A percentile compares a stretch with the other conserved stretches of the same genome.
Conservation (phyloP, 768 basidiomycete genomes). For the Cystobasidium ongulense region DNA sequence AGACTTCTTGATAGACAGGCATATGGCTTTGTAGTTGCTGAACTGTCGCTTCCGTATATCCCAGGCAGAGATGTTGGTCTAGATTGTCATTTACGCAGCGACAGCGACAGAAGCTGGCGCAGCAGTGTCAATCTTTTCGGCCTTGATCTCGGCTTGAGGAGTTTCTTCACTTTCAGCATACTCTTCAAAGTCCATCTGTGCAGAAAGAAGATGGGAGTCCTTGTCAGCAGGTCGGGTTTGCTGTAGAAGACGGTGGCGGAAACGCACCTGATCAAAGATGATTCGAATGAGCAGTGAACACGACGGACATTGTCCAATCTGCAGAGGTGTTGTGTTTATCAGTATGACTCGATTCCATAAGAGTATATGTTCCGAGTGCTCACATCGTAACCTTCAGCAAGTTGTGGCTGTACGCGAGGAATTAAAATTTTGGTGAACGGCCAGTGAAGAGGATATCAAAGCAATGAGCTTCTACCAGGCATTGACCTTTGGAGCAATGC, state of each 20-base stretch:
- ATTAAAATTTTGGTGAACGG: background rate
- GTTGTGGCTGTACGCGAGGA: constrained; percentile 53
- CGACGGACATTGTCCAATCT: constrained; percentile 84
- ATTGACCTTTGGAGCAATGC: background rate
- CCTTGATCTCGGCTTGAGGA: constrained; percentile 37
- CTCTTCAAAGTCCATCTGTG: constrained; percentile 74
- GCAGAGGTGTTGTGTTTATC: background rate
- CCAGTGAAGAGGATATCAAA: background rate
- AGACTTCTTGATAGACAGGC: background rate
- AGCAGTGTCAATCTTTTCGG: background rate
- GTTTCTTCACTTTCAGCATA: constrained; percentile 56
- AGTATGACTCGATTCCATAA: background rate
- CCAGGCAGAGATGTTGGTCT: background rate
- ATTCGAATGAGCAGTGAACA: constrained; percentile 88
- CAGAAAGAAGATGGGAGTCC: background rate
- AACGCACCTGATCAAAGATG: constrained; percentile 83
- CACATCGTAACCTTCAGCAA: constrained; percentile 73
- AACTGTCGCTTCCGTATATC: too few species aligned
- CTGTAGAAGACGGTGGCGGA: background rate
- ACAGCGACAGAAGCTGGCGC: constrained; percentile 10
- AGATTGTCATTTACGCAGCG: constrained; percentile 18
- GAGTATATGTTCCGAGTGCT: background rate
- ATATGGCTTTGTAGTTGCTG: too few species aligned
- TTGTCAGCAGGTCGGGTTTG: constrained; percentile 19
- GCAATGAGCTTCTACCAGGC: background rate